Base-by-base conservation (phyloP, 202 grass and related monocot species). In the Zizania palustris region DNA sequence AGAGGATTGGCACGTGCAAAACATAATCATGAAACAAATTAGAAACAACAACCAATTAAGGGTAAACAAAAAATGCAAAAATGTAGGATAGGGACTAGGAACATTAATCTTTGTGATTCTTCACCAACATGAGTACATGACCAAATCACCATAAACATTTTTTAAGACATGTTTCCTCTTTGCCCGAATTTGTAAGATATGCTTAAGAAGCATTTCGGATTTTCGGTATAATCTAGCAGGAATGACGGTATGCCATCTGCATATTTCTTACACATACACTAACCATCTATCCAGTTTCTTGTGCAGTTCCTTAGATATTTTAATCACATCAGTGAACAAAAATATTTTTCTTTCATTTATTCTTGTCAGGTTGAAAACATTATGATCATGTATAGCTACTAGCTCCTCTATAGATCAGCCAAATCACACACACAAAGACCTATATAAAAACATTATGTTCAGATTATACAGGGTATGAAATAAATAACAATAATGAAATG, bases 11-110 rank as follows among this genome's bases (percentile, higher is more conserved):
- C 35, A 62, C 54, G 20, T 39, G 67, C 5, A 4, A 39, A 48
- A 72, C 7, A n/a, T 59, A 56, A 72, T 38, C 33, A 36, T 69
- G 20, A 71, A 19, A 62, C 65, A 45, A 41, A 71, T 39, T 57
- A 78, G 20, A 77, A 60, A 72, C 55, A 28, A 69, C 28, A 67
- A 76, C 44, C 72, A 73, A 80, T n/a, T 56, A 60, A 61, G 46
- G 16, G 13, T 67, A 65, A 73, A 46, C n/a, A 81, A 69, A 56
- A 71, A 84, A 34, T 71, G 35, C 11, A 16, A 69, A 54, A 84
- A 39, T 13, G 1, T 51, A 74, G 34, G 33, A 75, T 64, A 64
- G 1, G 11, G 13, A 69, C 69, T 69, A 40, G 34, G 80, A 74
- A 69, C 9, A 36, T 9, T 7, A 88, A 11, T 49, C 33, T 65